Conservation (phyloP, 345 rosid species). For the Stellera chamaejasme region DNA sequence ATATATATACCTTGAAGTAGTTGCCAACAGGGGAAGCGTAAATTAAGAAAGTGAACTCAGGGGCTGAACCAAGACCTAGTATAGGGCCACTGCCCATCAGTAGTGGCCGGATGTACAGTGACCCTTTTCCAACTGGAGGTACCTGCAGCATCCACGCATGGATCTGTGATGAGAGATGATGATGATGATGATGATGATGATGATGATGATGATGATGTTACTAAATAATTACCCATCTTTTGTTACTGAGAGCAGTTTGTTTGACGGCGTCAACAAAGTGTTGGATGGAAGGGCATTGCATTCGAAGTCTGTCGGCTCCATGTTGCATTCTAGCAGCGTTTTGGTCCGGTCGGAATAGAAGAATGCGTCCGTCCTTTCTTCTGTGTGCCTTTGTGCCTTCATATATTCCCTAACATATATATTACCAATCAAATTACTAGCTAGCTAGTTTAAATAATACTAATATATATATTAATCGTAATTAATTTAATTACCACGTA, state of each 20-base stretch:
- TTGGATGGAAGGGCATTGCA: constrained; percentile 68
- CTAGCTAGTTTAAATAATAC: neutral
- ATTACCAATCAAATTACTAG: neutral
- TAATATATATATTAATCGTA: too few relatives aligned
- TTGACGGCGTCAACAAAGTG: constrained; percentile 72
- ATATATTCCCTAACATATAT: constrained; percentile 46
- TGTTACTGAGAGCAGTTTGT: constrained; percentile 60
- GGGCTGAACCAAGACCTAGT: constrained; percentile 64
- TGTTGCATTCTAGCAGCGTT: constrained; percentile 59
- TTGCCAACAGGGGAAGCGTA: constrained; percentile 75
- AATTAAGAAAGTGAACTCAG: constrained; percentile 62
- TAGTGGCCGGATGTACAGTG: constrained; percentile 73
- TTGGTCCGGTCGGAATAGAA: constrained; percentile 65
- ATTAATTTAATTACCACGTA: too few relatives aligned
- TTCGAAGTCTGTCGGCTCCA: constrained; percentile 84
- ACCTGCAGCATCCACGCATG: constrained; percentile 32
- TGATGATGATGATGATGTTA: too few relatives aligned
- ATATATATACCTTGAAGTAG: constrained; percentile 59
- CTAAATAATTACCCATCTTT: constrained; percentile 63
- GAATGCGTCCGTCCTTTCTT: constrained; percentile 52
- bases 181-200: too few relatives aligned
- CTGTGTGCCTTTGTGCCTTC: constrained; percentile 84
- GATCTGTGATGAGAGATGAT: too few relatives aligned
- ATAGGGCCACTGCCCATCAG: constrained; percentile 72
- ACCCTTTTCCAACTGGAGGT: constrained; percentile 82